Conservation (phyloP, 371 early-diverging fungal species). For the Lichtheimia corymbifera region DNA sequence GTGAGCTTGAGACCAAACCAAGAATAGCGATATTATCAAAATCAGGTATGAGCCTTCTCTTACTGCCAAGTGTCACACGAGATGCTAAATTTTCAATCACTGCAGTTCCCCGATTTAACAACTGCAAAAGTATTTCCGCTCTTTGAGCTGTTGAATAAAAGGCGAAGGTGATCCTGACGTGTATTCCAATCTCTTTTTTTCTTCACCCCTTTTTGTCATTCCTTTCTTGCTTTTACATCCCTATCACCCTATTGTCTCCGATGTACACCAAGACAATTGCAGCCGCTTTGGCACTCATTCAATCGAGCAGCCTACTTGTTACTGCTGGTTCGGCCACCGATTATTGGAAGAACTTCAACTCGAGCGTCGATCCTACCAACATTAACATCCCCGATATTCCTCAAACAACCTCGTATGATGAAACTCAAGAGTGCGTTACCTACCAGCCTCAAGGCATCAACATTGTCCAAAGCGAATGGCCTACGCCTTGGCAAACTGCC, state of each 20-base stretch:
- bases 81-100: not conserved
- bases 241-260: no score
- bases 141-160: not conserved
- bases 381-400: conserved; percentile 46
- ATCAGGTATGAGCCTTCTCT: not conserved
- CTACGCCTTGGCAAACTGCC: conserved; percentile 31
- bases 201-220: conserved; percentile 1
- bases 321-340: conserved; percentile 9
- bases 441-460: conserved; percentile 20
- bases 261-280: conserved; percentile 31
- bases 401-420: conserved; percentile 34
- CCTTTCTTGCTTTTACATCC: conserved; percentile 2
- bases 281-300: conserved; percentile 18
- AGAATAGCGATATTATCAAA: not conserved
- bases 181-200: not conserved
- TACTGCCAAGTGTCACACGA: conserved; percentile 1
- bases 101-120: no score
- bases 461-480: conserved; percentile 25
- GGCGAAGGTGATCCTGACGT: not conserved
- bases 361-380: conserved; percentile 25
- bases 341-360: conserved; percentile 25
- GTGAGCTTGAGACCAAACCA: not conserved
- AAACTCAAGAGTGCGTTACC: conserved; percentile 22
- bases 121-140: conserved; percentile 1
- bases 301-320: conserved; percentile 6